Evolutionary conservation across 208 protist species (phyloP).

Genomic region (Strigomonas culicis): DNA sequence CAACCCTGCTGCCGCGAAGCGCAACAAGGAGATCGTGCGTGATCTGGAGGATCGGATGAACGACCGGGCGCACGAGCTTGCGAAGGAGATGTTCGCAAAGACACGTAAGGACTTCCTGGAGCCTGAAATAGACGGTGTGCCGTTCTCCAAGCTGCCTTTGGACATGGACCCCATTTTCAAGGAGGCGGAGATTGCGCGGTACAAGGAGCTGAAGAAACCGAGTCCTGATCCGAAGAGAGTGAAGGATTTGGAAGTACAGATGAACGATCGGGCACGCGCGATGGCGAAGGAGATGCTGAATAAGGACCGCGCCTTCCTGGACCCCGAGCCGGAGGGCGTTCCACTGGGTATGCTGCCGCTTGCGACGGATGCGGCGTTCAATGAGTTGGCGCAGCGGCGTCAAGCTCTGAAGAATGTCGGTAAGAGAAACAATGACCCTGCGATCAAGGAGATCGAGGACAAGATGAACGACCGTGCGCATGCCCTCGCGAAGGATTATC

Average conservation of each 20-base stretch:
- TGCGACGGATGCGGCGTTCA: conserved; percentile 67
- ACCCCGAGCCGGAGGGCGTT: conserved; percentile 83
- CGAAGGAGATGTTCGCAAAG: conserved; percentile 48
- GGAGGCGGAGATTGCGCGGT: conserved; percentile 63
- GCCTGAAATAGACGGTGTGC: conserved; percentile 62
- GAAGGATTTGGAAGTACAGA: conserved; percentile 39
- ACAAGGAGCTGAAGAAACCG: conserved; percentile 51
- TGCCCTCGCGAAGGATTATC: conserved; percentile 46
- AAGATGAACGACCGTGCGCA: conserved; percentile 70
- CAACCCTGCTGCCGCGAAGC: conserved; percentile 51
- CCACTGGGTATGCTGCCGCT: conserved; percentile 65
- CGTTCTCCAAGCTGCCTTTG: conserved; percentile 61
- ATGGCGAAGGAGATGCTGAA: conserved; percentile 77
- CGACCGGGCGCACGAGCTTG: conserved; percentile 11
- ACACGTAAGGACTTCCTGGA: conserved; percentile 64
- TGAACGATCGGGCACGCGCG: conserved; percentile 62
- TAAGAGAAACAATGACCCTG: conserved; percentile 51
- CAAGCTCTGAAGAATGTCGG: conserved; percentile 68
- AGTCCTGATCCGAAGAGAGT: conserved; percentile 30
- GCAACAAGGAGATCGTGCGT: conserved; percentile 62
- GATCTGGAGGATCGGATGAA: conserved; percentile 72
- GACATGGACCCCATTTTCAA: conserved; percentile 76
- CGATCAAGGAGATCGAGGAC: conserved; percentile 46
- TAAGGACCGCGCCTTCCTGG: conserved; percentile 70
- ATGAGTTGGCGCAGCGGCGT: conserved; percentile 63